These are phyloP conservation scores for Plectranthus barbatus DNA, from an alignment of 257 asterid genomes.

Conservation along the genomic window DNA sequence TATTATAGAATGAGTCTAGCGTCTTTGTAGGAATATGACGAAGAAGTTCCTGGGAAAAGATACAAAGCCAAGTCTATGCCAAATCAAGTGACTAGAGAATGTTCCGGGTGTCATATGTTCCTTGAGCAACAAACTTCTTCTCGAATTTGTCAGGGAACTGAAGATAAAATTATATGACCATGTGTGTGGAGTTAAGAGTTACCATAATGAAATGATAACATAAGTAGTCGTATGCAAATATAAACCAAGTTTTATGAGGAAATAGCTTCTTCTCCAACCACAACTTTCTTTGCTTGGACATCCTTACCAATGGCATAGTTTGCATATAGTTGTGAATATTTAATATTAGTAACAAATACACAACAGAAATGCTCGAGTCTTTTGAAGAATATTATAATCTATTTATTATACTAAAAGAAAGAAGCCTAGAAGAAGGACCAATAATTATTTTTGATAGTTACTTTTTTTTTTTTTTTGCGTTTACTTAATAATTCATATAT, in stretches of 20 bases:
- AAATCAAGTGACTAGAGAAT: slow-evolving; percentile 80
- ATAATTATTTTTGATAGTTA: too few relatives aligned
- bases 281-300: slow-evolving; percentile 76
- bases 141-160: too few relatives aligned
- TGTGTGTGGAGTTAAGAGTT: slow-evolving; percentile 12
- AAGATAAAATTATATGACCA: slow-evolving; percentile 38
- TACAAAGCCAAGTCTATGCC: slow-evolving; percentile 87
- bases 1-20: slow-evolving; percentile 68
- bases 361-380: too few relatives aligned
- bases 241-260: slow-evolving; percentile 63
- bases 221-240: neutral
- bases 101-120: slow-evolving; percentile 68
- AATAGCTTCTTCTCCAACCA: slow-evolving; percentile 75
- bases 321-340: slow-evolving; percentile 42
- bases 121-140: too few relatives aligned
- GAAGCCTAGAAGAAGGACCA: too few relatives aligned
- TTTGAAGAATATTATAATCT: too few relatives aligned
- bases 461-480: too few relatives aligned
- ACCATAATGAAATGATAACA: slow-evolving; percentile 27
- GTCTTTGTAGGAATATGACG: slow-evolving; percentile 96
- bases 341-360: too few relatives aligned
- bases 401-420: too few relatives aligned
- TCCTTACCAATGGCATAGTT: slow-evolving; percentile 72
- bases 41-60: slow-evolving; percentile 87
- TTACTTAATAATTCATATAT: too few relatives aligned